A percentile compares a stretch with the other conserved stretches of the same genome.
Conservation (phyloP, 2,329 filamentous ascomycete genomes). For the Xylaria sp. region DNA sequence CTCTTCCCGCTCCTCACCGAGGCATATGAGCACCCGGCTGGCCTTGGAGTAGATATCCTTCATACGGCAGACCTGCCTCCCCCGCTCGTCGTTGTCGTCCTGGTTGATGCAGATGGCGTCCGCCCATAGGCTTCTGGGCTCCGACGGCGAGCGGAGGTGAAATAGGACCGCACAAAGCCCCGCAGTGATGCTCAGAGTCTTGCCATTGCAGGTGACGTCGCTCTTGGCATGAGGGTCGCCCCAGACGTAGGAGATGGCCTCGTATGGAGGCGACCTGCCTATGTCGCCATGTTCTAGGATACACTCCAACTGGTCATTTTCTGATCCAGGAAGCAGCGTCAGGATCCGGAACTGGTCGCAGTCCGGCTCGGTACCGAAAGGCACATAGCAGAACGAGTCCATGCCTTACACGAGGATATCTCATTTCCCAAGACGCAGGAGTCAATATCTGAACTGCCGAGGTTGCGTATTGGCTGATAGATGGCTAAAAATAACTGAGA, state of each 20-base stretch:
- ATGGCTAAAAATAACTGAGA: too few relatives aligned
- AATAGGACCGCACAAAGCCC: conserved; percentile 7
- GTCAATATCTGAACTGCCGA: too few relatives aligned
- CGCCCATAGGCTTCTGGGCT: conserved; percentile 22
- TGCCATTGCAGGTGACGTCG: conserved; percentile 19
- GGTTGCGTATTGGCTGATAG: too few relatives aligned
- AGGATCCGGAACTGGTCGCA: conserved; percentile 22
- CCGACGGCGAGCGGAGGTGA: conserved; percentile 15
- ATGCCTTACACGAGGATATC: too few relatives aligned
- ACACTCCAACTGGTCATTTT: conserved; percentile 19
- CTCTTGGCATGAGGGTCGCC: conserved; percentile 14
- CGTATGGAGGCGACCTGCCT: conserved; percentile 18
- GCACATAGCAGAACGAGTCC: conserved; percentile 23
- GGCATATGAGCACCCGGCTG: conserved; percentile 23
- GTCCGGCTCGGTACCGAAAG: conserved; percentile 19
- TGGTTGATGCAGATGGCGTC: conserved; percentile 31
- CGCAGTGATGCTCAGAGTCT: conserved; percentile 5
- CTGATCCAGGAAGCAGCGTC: conserved; percentile 17
- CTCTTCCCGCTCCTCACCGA: conserved; percentile 22
- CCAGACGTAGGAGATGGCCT: conserved; percentile 30
- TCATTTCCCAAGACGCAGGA: too few relatives aligned
- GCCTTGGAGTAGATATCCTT: conserved; percentile 27
- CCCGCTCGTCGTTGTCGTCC: conserved; percentile 20
- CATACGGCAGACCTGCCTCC: conserved; percentile 27
- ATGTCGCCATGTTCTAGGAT: conserved; percentile 19